These are phyloP conservation scores for Ceratocystis ficicola DNA, from an alignment of 2,329 filamentous ascomycete genomes.

Conservation along the genomic window DNA sequence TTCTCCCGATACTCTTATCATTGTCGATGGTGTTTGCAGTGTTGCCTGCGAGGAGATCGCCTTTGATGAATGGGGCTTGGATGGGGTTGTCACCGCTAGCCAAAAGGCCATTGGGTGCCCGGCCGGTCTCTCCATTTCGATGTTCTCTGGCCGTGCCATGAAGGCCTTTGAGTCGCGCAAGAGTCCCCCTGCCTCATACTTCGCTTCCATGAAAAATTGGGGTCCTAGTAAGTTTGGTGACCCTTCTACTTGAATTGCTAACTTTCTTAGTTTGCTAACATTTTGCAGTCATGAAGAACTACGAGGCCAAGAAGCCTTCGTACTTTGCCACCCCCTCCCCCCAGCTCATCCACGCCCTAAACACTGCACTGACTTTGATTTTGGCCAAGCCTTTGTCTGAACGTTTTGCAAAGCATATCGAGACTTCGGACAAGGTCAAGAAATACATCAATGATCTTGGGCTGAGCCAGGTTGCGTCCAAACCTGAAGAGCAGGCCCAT, in stretches of 20 bases:
- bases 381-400: constrained; percentile 66
- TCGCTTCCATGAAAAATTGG: constrained; percentile 96
- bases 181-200: constrained; percentile 75
- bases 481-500: constrained; percentile 84
- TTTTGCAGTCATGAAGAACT: constrained; percentile 81
- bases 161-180: constrained; percentile 68
- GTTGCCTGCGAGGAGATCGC: constrained; percentile 91
- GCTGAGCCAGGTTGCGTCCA: constrained; percentile 71
- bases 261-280: constrained; percentile 11
- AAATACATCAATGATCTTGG: constrained; percentile 67
- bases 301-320: constrained; percentile 91
- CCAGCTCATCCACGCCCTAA: constrained; percentile 82
- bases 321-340: constrained; percentile 97
- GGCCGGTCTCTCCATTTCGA: constrained; percentile 84
- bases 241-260: constrained; percentile 5
- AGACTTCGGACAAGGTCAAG: constrained; percentile 76
- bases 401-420: constrained; percentile 70
- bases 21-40: constrained; percentile 95
- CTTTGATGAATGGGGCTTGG: constrained; percentile 89
- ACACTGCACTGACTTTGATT: constrained; percentile 80
- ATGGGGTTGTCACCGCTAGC: constrained; percentile 84
- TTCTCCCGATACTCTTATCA: constrained; percentile 78
- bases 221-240: constrained; percentile 55
- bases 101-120: constrained; percentile 97
- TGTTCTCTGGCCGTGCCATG: constrained; percentile 83